Base-by-base conservation (phyloP, 805 yeast genomes). In the Metschnikowia kunwiensis region DNA sequence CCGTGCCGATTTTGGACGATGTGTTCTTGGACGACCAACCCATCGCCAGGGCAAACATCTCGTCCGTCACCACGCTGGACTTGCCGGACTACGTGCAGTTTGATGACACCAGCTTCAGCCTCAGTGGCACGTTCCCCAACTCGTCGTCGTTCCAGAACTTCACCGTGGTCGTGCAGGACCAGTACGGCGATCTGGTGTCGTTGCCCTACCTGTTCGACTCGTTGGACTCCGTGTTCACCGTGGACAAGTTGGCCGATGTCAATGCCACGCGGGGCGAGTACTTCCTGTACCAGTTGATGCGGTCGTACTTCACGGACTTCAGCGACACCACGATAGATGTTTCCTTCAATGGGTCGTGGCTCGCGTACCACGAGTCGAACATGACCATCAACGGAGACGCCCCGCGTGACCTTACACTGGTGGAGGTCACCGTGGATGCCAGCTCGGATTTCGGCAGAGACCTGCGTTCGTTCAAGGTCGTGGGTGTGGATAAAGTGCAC, bases 381-480 rank as follows among this genome's bases (percentile, higher is more conserved):
- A 64, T 74, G 55, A 81, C 94, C 0, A 70, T 91, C 38, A 57
- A 60, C 25, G 98, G 98, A 19, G 54, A 61, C 12, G 83, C 81
- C n/a, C 74, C 74, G 0, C 32, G 14, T 2, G 49, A 59, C 33
- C 55, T 68, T 28, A 40, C 43, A 7, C 40, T 42, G 20, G 41
- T 56, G 8, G n/a, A 34, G 3, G 58, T 68, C 10, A 33, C 43
- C 3, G 57, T 68, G 12, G 42, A 51, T 5, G 72, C 70, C 3
- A 25, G 47, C 16, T 58, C 65, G 8, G 38, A 44, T 10, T 57
- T 41, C 26, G 68, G 53, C 37, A 30, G 38, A 5, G 69, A 65
- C 33, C 38, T 57, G 5, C 57, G 55, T 31, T 56, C 68, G 10
- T 78, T 88, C 44, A 58, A 63, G 5, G 72, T 86, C 25, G 57